Percentiles rank a stretch among this genome's conserved stretches.
Conservation (phyloP, 805 yeast species). For the Candida coleopterorum region DNA sequence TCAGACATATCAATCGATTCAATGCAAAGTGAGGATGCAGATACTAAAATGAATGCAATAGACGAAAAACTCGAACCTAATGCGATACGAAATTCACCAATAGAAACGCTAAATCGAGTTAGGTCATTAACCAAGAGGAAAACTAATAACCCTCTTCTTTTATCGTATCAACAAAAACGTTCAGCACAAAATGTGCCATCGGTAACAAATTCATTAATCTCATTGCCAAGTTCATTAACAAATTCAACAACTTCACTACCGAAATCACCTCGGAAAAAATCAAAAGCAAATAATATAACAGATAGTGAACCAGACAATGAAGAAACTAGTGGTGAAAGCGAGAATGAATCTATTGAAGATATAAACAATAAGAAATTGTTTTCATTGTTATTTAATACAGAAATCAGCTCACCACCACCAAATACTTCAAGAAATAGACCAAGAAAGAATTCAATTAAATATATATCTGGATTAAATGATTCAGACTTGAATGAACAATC, state of each 20-base stretch:
- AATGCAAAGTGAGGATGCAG: not conserved
- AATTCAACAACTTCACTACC: constrained; percentile 4
- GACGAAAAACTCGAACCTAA: constrained; percentile 13
- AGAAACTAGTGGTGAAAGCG: constrained; percentile 1
- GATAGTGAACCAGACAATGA: constrained; percentile 3
- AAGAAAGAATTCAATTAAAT: constrained; percentile 27
- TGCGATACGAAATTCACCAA: constrained; percentile 7
- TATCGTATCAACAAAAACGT: constrained; percentile 7
- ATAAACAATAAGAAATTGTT: constrained; percentile 8
- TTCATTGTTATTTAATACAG: constrained; percentile 11
- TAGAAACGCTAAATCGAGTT: constrained; percentile 16
- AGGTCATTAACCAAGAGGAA: constrained; percentile 19
- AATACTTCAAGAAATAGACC: constrained; percentile 10
- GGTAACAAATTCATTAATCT: constrained; percentile 8
- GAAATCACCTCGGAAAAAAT: constrained; percentile 1
- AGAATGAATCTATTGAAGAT: constrained; percentile 10
- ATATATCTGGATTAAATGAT: constrained; percentile 29
- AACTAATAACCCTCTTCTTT: constrained; percentile 5
- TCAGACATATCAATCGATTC: constrained; percentile 11
- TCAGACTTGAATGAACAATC: not conserved
- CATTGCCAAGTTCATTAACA: constrained; percentile 5
- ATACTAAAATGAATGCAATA: constrained; percentile 17
- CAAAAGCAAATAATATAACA: not conserved
- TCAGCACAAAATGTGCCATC: constrained; percentile 1
- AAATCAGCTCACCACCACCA: constrained; percentile 1